Conservation (phyloP, 495 filamentous ascomycete genomes). For the Viridothelium virens region DNA sequence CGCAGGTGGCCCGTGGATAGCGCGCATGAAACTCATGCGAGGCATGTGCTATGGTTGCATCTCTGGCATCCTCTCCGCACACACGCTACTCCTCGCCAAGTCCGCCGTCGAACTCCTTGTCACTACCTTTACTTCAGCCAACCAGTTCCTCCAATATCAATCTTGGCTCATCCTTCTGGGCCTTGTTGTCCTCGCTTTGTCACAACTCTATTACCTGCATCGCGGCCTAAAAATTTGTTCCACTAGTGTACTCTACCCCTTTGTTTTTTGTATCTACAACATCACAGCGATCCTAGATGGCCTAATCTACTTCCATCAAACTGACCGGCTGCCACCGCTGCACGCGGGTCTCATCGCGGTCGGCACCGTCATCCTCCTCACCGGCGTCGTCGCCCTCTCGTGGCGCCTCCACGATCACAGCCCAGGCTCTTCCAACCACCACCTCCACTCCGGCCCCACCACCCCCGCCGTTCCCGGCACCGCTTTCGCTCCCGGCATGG, state of each 20-base stretch:
- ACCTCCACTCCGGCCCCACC: constrained; percentile 11
- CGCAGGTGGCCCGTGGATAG: constrained; percentile 17
- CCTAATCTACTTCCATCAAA: constrained; percentile 92
- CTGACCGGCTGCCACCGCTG: constrained; percentile 62
- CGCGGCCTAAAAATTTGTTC: constrained; percentile 87
- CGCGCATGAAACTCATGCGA: constrained; percentile 66
- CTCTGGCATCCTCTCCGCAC: constrained; percentile 85
- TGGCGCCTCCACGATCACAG: constrained; percentile 81
- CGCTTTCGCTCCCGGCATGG: constrained; percentile 57
- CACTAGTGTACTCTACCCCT: constrained; percentile 91
- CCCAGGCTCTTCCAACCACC: constrained; percentile 21
- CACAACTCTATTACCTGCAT: constrained; percentile 92
- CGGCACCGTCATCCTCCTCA: constrained; percentile 76
- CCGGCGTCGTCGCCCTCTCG: constrained; percentile 82
- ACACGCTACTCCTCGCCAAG: constrained; percentile 88
- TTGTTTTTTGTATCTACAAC: constrained; percentile 99
- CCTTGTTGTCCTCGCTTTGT: constrained; percentile 73
- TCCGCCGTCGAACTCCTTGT: constrained; percentile 96
- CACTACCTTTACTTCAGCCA: constrained; percentile 72
- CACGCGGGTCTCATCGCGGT: constrained; percentile 79
- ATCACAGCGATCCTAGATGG: constrained; percentile 97
- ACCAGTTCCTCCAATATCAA: constrained; percentile 96
- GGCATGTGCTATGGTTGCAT: constrained; percentile 80
- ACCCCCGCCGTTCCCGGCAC: constrained; percentile 45
- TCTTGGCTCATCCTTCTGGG: constrained; percentile 89